Evolutionary conservation across 768 basidiomycete species (phyloP).

Genomic region (Glaciozyma antarctica): DNA sequence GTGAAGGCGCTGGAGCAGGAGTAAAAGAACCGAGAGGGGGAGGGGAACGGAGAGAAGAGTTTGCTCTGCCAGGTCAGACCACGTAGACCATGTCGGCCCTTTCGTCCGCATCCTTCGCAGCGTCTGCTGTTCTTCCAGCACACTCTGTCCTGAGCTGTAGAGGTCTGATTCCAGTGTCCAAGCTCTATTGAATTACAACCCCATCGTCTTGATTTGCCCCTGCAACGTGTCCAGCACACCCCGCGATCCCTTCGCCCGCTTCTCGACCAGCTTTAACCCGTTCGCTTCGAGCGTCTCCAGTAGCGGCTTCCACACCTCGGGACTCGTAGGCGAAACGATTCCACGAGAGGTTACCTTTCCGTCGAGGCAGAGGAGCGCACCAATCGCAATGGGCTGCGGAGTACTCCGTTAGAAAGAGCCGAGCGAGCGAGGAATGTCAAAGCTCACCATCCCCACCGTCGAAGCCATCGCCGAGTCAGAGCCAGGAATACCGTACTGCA

Average conservation of each 20-base stretch:
- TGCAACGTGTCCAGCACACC: conserved; percentile 22
- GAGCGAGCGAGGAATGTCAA: too few relatives aligned
- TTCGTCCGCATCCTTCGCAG: too few relatives aligned
- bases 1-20: too few relatives aligned
- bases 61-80: too few relatives aligned
- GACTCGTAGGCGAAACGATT: conserved; percentile 50
- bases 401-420: not conserved
- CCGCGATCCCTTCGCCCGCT: conserved; percentile 30
- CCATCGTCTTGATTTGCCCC: not conserved
- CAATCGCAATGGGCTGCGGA: conserved; percentile 66
- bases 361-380: conserved; percentile 61
- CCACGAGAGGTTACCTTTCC: conserved; percentile 44
- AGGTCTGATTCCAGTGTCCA: too few relatives aligned
- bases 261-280: conserved; percentile 38
- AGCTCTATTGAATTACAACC: not conserved
- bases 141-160: too few relatives aligned
- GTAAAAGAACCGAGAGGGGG: too few relatives aligned
- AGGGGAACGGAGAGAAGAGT: too few relatives aligned
- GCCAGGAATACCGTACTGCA: conserved; percentile 51
- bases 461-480: conserved; percentile 74
- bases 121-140: too few relatives aligned
- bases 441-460: conserved; percentile 55
- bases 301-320: conserved; percentile 55
- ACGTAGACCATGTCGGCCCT: too few relatives aligned
- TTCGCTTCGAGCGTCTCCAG: conserved; percentile 51